Evolutionary conservation across 306 rosid genomes (phyloP), one percentile per base, ranked within the genome.

Genomic region (Ammopiptanthus mongolicus): DNA sequence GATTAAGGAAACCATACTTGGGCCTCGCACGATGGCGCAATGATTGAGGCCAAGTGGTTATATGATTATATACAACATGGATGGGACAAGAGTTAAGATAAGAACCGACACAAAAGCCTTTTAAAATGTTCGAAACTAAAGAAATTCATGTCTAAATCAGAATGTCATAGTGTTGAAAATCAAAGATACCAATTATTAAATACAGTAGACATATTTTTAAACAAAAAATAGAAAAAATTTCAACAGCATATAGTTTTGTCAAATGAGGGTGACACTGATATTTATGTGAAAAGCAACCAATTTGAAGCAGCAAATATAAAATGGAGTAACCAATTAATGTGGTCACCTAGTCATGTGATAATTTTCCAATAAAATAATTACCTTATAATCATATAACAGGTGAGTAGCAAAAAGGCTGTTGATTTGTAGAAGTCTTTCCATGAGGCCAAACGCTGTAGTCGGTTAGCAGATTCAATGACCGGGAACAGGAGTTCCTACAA

Each of bases 401-500:
- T n/a, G 69, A 90, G 67, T 65, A 87, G 60, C 81, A 95, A 82
- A 86, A 95, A 95, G 63, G 74, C 59, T 53, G 88, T 44, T 80
- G 98, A 91, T 75, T 79, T 86, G 76, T 59, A 85, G 21, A 83
- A 83, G 83, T 95, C 84, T 77, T 90, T 89, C 98, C 98, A 91
- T 3, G 89, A 87, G 80, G 89, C 85, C 83, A 91, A 82, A 82
- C 3, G 63, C 75, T 74, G 86, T 60, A 85, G 80, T 68, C 73
- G 76, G 41, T 73, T 85, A 75, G 72, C 87, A 78, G 85, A 34
- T 75, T 75, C 87, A 56, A 90, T 73, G 80, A 84, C 73, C 0
- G 98, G 97, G 81, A 77, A 88, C 61, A 90, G 86, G 72, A 95
- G 84, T 83, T 90, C 98, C 98, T 91, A 78, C 88, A 87, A 81